Conservation (phyloP, 345 rosid species). For the Murraya paniculata region DNA sequence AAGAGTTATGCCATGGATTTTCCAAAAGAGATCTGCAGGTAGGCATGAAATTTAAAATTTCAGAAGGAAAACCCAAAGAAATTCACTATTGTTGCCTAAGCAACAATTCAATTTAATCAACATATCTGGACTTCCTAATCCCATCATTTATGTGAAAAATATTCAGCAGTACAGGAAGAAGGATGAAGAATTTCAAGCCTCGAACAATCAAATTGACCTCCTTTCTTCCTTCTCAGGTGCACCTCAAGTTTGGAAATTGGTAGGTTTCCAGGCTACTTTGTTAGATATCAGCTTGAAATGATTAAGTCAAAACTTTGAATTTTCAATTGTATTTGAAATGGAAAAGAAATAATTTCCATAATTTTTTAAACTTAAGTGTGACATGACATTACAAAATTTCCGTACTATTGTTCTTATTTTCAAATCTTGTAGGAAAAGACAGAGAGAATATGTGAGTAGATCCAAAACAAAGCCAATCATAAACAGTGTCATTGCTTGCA, state of each 20-base stretch:
- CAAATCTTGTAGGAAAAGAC: background rate
- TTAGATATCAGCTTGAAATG: background rate
- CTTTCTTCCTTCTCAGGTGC: background rate
- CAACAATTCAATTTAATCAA: background rate
- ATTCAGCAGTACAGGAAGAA: background rate
- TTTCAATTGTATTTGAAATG: background rate
- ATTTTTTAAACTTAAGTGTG: background rate
- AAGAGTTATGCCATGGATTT: slow-evolving; percentile 96
- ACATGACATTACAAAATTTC: background rate
- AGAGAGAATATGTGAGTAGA: background rate
- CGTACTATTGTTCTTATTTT: background rate
- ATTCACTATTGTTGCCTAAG: slow-evolving; percentile 2
- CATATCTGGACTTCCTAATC: background rate
- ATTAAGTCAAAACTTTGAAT: background rate
- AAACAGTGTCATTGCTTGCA: background rate
- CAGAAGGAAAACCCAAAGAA: background rate
- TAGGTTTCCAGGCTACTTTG: slow-evolving; percentile 1
- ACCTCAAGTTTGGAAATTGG: background rate
- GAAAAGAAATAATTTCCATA: background rate
- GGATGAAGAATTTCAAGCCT: background rate
- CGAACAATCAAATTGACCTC: background rate
- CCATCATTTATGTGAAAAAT: background rate
- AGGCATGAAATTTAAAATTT: slow-evolving; percentile 12
- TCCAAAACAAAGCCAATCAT: background rate
- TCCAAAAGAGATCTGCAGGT: slow-evolving; percentile 75